Conservation (phyloP, 2,329 filamentous ascomycete genomes). For the Xylariaceae sp. region DNA sequence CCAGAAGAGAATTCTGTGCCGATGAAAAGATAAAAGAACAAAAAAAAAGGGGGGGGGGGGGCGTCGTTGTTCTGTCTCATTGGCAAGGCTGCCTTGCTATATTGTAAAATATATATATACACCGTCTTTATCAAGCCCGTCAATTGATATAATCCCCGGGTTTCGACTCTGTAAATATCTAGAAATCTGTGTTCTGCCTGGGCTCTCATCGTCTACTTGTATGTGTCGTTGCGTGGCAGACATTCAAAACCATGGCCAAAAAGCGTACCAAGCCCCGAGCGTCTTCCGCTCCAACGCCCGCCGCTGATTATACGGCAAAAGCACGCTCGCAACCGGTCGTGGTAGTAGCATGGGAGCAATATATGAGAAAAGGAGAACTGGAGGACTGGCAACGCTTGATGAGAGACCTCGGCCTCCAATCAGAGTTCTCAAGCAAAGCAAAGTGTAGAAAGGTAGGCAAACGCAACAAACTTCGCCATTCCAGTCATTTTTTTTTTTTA, state of each 20-base stretch:
- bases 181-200: background rate
- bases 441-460: slow-evolving; percentile 40
- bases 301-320: background rate
- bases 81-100: background rate
- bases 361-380: slow-evolving; percentile 27
- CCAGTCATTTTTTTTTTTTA: background rate
- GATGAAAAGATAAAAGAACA: background rate
- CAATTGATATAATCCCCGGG: background rate
- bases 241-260: slow-evolving; percentile 1
- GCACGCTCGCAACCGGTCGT: background rate
- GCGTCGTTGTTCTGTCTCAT: background rate
- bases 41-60: background rate
- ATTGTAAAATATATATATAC: background rate
- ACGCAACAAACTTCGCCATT: background rate
- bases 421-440: slow-evolving; percentile 37
- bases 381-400: slow-evolving; percentile 43
- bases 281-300: background rate
- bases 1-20: no score
- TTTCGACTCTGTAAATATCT: no score
- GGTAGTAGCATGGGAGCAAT: slow-evolving; percentile 9
- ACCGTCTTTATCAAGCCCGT: background rate
- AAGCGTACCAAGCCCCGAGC: slow-evolving; percentile 6
- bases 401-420: slow-evolving; percentile 37
- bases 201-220: background rate
- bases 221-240: background rate